These are phyloP conservation scores for Salix koriyanagi DNA, from an alignment of 345 rosid species.

Conservation along the genomic window DNA sequence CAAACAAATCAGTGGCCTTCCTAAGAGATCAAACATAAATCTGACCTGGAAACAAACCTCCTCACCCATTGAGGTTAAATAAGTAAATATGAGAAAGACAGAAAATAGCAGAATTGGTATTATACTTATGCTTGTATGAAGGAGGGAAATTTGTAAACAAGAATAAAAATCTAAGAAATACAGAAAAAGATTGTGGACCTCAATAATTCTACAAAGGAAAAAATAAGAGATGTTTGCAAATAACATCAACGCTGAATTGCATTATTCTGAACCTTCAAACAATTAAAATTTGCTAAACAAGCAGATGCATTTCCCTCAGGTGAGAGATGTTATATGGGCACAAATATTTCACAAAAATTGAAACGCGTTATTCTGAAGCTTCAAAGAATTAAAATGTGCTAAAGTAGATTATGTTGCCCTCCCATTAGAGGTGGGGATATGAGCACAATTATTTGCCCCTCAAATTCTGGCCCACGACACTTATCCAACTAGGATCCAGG, in stretches of 20 bases:
- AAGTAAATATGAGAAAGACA: background rate
- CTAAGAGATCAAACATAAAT: background rate
- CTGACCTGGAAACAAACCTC: background rate
- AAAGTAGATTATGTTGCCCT: too few relatives aligned
- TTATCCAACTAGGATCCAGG: slow-evolving; percentile 5
- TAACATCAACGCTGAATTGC: background rate
- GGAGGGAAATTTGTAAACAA: background rate
- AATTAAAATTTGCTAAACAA: background rate
- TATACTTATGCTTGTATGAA: background rate
- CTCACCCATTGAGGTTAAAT: background rate
- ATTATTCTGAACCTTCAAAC: background rate
- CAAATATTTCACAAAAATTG: too few relatives aligned
- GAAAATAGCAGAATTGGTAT: background rate
- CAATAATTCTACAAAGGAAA: background rate
- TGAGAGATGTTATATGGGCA: too few relatives aligned
- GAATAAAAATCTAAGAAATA: background rate
- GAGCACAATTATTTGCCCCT: background rate
- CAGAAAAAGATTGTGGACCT: background rate
- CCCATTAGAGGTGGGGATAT: too few relatives aligned
- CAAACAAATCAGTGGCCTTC: background rate
- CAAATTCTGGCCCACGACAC: background rate
- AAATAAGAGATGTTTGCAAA: background rate
- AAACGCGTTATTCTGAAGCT: too few relatives aligned
- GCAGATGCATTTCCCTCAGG: too few relatives aligned
- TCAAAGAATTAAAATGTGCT: too few relatives aligned